These are phyloP conservation scores for Aureobasidium leucospermi DNA, from an alignment of 2,329 filamentous ascomycete genomes.

Conservation along the genomic window DNA sequence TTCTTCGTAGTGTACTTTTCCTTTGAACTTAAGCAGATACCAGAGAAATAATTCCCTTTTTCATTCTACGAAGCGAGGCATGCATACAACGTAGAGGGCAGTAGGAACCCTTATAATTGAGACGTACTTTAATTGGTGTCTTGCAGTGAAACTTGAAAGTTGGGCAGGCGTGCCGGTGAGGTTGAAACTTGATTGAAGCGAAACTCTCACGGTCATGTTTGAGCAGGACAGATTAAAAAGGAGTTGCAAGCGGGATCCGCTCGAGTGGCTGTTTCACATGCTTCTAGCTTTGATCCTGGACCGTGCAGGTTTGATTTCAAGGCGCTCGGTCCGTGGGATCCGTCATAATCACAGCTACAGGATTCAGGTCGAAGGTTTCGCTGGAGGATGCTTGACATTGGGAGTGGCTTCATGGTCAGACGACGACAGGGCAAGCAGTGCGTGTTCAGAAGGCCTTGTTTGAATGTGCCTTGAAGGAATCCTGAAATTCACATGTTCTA, in stretches of 20 bases:
- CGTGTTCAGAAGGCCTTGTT: constrained; percentile 8
- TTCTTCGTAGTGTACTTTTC: constrained; percentile 11
- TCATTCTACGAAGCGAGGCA: neutral
- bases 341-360: neutral
- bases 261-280: constrained; percentile 5
- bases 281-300: constrained; percentile 2
- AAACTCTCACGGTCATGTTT: neutral
- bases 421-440: neutral
- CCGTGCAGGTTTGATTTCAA: neutral
- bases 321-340: neutral
- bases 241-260: neutral
- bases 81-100: neutral
- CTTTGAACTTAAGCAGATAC: constrained; percentile 3
- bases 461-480: neutral
- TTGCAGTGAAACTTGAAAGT: neutral
- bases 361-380: neutral
- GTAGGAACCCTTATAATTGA: neutral
- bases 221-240: neutral
- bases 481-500: neutral
- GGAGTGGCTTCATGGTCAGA: neutral
- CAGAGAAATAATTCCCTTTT: constrained; percentile 4
- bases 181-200: neutral
- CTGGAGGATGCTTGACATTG: neutral
- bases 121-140: neutral
- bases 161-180: neutral